phyloP scores from a whole-genome alignment of 176 grass and related monocot genomes.

The Carex littledalei region DNA sequence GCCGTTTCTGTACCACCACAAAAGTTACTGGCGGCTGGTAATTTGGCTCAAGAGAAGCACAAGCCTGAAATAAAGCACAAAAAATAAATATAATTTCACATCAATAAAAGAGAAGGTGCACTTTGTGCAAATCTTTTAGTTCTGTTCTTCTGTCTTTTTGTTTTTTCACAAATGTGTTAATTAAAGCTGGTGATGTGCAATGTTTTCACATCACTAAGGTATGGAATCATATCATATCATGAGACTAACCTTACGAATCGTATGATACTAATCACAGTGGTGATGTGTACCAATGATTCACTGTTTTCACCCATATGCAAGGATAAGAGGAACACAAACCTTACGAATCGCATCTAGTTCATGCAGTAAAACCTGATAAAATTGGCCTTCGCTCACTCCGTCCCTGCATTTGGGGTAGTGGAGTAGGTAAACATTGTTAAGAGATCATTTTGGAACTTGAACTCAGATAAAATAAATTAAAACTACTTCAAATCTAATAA shows the following conservation, averaged over 20 bases:
- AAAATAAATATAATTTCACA: background rate
- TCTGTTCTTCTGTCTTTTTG: background rate
- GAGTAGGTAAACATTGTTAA: background rate
- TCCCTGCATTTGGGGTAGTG: constrained; percentile 35
- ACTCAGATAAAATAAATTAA: background rate
- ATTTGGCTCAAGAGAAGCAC: constrained; percentile 70
- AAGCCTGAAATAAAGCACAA: constrained; percentile 45
- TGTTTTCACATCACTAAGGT: background rate
- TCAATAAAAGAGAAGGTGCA: background rate
- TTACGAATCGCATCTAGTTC: constrained; percentile 86
- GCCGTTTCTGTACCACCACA: constrained; percentile 86
- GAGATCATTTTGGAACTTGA: background rate
- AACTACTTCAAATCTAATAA: background rate
- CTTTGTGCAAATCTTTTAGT: background rate
- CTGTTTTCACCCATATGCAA: background rate
- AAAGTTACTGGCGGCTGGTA: constrained; percentile 79
- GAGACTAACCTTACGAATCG: background rate
- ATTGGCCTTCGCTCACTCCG: constrained; percentile 90
- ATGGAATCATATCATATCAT: background rate
- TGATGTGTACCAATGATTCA: background rate
- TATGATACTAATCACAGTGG: background rate
- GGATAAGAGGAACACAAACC: constrained; percentile 17
- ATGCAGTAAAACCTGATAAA: constrained; percentile 78
- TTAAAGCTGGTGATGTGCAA: background rate
- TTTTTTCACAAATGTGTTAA: background rate